Percentiles rank a stretch among this genome's conserved stretches.
Evolutionary conservation across 176 grass and related monocot species (phyloP).

Genomic region (Stipa capillata): DNA sequence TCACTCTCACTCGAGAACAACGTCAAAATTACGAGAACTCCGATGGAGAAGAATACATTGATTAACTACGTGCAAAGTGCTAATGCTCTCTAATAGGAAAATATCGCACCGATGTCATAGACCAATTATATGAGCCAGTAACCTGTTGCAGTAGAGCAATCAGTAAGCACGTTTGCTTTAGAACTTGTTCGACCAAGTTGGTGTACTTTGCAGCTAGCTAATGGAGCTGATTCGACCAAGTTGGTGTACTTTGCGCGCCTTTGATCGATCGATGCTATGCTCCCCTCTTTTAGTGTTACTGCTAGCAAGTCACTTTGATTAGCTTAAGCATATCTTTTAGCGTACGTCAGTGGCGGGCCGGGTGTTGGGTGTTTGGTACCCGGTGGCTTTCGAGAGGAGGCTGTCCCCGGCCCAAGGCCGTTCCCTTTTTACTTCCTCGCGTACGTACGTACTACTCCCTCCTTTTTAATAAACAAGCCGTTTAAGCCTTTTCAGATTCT

Average conservation of each 20-base stretch:
- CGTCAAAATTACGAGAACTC: not conserved
- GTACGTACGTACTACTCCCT: too few relatives aligned
- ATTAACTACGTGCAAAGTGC: not conserved
- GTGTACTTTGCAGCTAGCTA: not conserved
- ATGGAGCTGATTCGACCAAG: not conserved
- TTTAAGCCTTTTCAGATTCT: too few relatives aligned
- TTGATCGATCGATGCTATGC: too few relatives aligned
- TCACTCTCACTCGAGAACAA: not conserved
- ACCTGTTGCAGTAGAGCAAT: not conserved
- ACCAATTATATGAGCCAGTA: not conserved
- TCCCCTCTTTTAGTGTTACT: not conserved
- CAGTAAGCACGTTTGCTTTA: not conserved
- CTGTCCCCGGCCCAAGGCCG: constrained; percentile 9
- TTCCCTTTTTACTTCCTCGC: not conserved
- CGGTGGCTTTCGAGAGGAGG: constrained; percentile 7
- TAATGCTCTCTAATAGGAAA: not conserved
- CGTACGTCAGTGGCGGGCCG: too few relatives aligned
- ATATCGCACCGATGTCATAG: not conserved
- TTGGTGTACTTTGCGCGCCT: not conserved
- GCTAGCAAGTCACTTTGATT: not conserved
- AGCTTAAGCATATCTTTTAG: not conserved
- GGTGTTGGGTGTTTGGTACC: constrained; percentile 9
- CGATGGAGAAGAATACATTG: not conserved
- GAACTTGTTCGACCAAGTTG: too few relatives aligned
- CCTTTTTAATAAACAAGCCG: too few relatives aligned